Evolutionary conservation across 2,329 filamentous ascomycete species (phyloP), one percentile per base, ranked within the genome.

Genomic region (Clarireedia monteithiana): DNA sequence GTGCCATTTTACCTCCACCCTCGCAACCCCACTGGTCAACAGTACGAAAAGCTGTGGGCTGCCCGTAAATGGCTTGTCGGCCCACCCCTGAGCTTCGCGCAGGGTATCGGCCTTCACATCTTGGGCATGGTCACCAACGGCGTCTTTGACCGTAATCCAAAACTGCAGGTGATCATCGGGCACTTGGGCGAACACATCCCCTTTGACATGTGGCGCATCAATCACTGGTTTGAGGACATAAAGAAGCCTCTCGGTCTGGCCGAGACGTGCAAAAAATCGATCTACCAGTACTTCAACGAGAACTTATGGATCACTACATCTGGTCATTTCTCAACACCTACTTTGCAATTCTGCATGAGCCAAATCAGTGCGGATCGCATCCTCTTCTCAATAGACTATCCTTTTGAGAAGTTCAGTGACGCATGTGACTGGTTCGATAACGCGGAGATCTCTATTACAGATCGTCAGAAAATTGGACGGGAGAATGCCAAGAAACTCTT

Each of bases 1-100:
- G 82, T 85, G 0, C 82, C 83, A 0, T 74, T 86, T 49, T 86
- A 86, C 63, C 72, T 86, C 1, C 83, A 86, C 66, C 83, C 69
- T 68, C 39, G 78, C 48, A 77, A 78, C 60, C 80, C 83, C 1
- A 79, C 78, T 0, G 81, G 80, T 6, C 74, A 72, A 17, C 74
- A 82, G 54, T 72, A 79, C 62, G 78, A 84, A 4, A 80, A 80
- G 63, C 74, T 83, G 6, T 85, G 77, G 74, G 77, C 76, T 1
- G 73, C 82, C 62, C 74, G 81, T 23, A 77, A 77, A 64, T 85
- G 77, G 74, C 75, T 85, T 27, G 70, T 84, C 46, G 83, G 82
- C 0, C 80, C 81, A 1, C 80, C 81, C 0, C 72, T 82, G 6
- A 77, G 73, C 54, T 84, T 84, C 50, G 80, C 80, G 3, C 76